Evolutionary conservation across 2,329 filamentous ascomycete genomes (phyloP), one percentile per base, ranked within the genome.

Genomic region (Pezicula rhizophila): DNA sequence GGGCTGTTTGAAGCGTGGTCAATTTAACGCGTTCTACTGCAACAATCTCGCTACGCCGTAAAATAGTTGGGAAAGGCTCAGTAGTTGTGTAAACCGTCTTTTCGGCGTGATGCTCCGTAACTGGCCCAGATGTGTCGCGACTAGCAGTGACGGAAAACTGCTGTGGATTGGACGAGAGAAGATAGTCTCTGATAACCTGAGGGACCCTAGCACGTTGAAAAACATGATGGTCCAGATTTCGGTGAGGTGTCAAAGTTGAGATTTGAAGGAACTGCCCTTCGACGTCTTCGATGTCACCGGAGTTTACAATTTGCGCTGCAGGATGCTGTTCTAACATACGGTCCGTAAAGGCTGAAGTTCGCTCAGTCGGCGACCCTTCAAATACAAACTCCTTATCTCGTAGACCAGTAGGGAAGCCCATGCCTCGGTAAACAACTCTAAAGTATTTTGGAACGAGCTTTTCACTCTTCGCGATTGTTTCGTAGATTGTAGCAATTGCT

Each of bases 371-470:
- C 2, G 82, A 80, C 0, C 88, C 90, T 67, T 97, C 89, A 59
- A 95, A 95, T 48, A 97, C 85, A 66, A 89, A 97, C 51, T 92
- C 85, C 69, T 96, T 96, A 66, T 96, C 90, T 45, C 90, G 80
- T 18, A 97, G 67, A 43, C 78, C 85, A 2, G 81, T 62, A 1
- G 91, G 88, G 67, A 96, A 97, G 1, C 92, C 91, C 47, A 96
- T 80, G 5, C 92, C 92, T 61, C 85, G 88, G 72, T 93, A 97
- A 11, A 84, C 77, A 25, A 97, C 91, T 55, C 88, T 86, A 78
- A 95, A 97, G 69, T 95, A 97, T 53, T 92, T 86, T 10, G 89
- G 85, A 51, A 85, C 81, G 15, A 84, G 71, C 57, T 83, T 85
- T 47, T 92, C 85, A 59, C 88, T 87, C 71, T 89, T 92, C 10